Conservation (phyloP, 176 grass and related monocot species). For the Oryza glaberrima region DNA sequence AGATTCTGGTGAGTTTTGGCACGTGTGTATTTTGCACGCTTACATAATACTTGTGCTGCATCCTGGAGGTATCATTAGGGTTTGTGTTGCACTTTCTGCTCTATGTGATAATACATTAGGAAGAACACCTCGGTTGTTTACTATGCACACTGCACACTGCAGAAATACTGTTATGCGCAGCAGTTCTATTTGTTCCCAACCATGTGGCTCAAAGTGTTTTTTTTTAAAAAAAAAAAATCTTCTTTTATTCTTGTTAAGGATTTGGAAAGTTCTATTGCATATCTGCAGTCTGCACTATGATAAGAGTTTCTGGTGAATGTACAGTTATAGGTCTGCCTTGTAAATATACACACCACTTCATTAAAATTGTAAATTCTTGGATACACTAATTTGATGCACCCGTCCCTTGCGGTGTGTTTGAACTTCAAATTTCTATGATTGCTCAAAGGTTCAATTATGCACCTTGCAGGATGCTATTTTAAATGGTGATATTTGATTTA, state of each 20-base stretch:
- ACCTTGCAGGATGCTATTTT: background rate
- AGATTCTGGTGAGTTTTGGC: constrained; percentile 81
- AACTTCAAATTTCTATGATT: background rate
- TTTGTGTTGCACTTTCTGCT: constrained; percentile 15
- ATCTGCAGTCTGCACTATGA: constrained; percentile 24
- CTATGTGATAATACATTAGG: constrained; percentile 32
- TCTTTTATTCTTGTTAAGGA: constrained; percentile 8
- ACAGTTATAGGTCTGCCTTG: constrained; percentile 10
- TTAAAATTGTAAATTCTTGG: constrained; percentile 4
- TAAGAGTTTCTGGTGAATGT: constrained; percentile 14
- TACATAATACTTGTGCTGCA: background rate
- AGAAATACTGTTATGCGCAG: background rate
- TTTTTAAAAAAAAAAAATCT: background rate
- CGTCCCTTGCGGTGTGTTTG: background rate
- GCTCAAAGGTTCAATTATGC: background rate
- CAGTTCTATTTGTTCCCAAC: background rate
- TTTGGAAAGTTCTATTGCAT: constrained; percentile 9
- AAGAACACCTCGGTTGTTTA: background rate
- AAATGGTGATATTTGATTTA: background rate
- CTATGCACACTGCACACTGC: background rate
- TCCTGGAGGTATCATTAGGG: background rate
- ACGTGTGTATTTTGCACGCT: constrained; percentile 17
- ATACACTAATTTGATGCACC: background rate
- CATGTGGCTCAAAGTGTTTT: background rate
- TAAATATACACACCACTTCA: constrained; percentile 2